Evolutionary conservation across 805 yeast species (phyloP), one percentile per base, ranked within the genome.

Genomic region (Priceomyces haplophilus): DNA sequence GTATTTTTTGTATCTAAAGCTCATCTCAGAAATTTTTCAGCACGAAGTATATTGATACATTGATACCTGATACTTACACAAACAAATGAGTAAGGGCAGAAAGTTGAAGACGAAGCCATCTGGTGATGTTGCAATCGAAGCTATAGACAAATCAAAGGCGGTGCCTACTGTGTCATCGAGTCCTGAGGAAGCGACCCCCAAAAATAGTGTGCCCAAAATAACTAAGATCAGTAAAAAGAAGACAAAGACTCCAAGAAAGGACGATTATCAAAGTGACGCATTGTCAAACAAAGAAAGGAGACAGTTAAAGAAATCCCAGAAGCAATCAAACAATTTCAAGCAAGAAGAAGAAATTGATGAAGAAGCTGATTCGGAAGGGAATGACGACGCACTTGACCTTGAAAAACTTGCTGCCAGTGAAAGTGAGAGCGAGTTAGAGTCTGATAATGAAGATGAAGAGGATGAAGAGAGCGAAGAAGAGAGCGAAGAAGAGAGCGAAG

Each of bases 231-330:
- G 37, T 16, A 48, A 44, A 34, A 43, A 50, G 44, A 34, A 34
- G 23, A 11, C 16, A 7, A 18, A 20, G 12, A 3, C 31, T 27
- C 15, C 11, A 7, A 49, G 47, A 35, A 51, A 46, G 7, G 64
- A 56, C 34, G 76, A 62, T 19, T 78, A 77, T 44, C 65, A 80
- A 49, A 73, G 80, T 49, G 57, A 61, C 18, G 66, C 73, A 15
- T 67, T 82, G 43, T 81, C 87, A 37, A 82, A 78, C 63, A 83
- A 81, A 53, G 85, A 81, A 40, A 74, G 72, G 58, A 78, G 85
- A 67, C 68, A 73, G 54, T 64, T 79, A 62, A 79, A 79, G 70
- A 79, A 79, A 60, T 60, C 59, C 48, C 53, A 61, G 46, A 59
- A 64, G 41, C 58, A 67, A 46, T 53, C 29, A 12, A 47, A 34